A percentile compares a stretch with the other conserved stretches of the same genome.
Conservation (phyloP, 2,329 filamentous ascomycete species). For the Cordyceps cicadae region DNA sequence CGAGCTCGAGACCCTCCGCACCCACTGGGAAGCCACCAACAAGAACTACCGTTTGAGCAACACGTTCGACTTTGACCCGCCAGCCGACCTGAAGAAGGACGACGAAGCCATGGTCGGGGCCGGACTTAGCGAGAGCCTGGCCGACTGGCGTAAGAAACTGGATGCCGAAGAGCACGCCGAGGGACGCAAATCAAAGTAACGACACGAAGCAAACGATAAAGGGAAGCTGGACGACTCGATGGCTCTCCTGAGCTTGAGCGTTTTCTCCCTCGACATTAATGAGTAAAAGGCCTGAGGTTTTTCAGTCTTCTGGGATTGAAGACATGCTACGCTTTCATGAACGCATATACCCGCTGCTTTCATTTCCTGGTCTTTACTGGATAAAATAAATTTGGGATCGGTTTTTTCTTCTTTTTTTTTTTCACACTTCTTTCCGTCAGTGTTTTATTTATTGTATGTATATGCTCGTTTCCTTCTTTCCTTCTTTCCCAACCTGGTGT, state of each 20-base stretch:
- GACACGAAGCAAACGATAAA: slow-evolving; percentile 13
- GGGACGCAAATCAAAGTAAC: slow-evolving; percentile 16
- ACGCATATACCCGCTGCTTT: slow-evolving; percentile 25
- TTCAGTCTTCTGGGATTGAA: neutral
- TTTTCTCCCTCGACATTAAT: slow-evolving; percentile 16
- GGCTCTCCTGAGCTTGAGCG: neutral
- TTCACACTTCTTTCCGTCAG: neutral
- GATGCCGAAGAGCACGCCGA: slow-evolving; percentile 42
- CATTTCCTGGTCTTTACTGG: slow-evolving; percentile 10
- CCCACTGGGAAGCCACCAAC: slow-evolving; percentile 92
- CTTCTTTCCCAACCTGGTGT: slow-evolving; percentile 12
- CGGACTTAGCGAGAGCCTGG: slow-evolving; percentile 61
- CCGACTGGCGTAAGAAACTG: slow-evolving; percentile 72
- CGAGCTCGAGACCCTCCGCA: slow-evolving; percentile 83
- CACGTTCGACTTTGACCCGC: slow-evolving; percentile 73
- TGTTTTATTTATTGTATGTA: neutral
- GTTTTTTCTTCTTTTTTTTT: slow-evolving; percentile 5
- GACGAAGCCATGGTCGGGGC: slow-evolving; percentile 32
- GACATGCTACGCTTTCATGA: slow-evolving; percentile 21
- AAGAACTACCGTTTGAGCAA: slow-evolving; percentile 89
- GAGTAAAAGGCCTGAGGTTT: slow-evolving; percentile 7
- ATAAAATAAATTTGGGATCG: slow-evolving; percentile 8
- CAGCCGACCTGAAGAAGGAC: slow-evolving; percentile 30
- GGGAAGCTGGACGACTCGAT: neutral
- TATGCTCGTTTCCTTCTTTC: slow-evolving; percentile 8